Base-by-base conservation (phyloP, 2,329 filamentous ascomycete species). In the Aspergillus chevalieri region DNA sequence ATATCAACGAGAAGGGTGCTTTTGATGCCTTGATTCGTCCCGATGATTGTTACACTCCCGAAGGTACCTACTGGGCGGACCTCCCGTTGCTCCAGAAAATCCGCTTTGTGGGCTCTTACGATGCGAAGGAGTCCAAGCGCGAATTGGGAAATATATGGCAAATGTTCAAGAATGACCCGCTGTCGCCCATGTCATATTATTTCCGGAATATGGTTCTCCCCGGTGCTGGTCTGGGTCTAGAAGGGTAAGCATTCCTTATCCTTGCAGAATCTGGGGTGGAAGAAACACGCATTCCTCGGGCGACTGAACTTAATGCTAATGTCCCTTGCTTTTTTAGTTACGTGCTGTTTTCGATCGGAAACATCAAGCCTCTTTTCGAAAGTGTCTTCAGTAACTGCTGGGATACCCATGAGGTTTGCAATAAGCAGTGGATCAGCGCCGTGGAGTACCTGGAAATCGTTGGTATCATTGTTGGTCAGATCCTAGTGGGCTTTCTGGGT, bases 271-370 rank as follows among this genome's bases (percentile, higher is more conserved):
- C 22, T 8, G 41, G 17, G 41, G 10, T 30, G 26, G 4, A 12
- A 30, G 19, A 43, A 33, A 4, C 5, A 36, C 22, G 10, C 19
- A 22, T 30, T 30, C 26, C 10, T 30, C 26, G 10, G 10, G 10
- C 10, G 26, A 15, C 12, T 39, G 22, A n/a, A 24, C 22, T 12
- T 4, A 22, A 34, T 34, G 17, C 7, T 22, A 24, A 38, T 39
- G 15, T 22, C 19, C 44, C 38, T 28, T 10, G 15, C n/a, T 44
- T 44, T 43, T 51, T 6, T 50, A 83, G 89, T 61, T 97, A 96
- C 65, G 91, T 96, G 39, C 81, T 97, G 17, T 97, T 97, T 78
- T 96, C 91, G 55, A 96, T 97, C 59, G 92, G 92, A 51, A 96
- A 95, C 70, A 76, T 97, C 56, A 83, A 87, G 64, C 87, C 91